phyloP scores from a whole-genome alignment of 139 green algal species.

The Desmodesmus armatus region DNA sequence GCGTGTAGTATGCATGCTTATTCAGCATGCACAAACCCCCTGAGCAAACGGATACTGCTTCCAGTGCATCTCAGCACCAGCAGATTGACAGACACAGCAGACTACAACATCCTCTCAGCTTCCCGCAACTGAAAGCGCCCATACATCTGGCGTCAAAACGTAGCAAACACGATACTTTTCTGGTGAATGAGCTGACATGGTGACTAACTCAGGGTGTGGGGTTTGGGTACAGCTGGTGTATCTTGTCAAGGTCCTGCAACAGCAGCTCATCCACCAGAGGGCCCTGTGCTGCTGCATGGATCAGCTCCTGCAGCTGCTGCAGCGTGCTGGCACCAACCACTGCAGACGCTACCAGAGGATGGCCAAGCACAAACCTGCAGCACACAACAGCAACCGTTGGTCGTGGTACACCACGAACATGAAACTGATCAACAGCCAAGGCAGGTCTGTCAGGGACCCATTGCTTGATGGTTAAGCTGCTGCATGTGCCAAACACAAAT shows the following conservation, averaged over 20 bases:
- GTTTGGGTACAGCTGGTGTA: slow-evolving; percentile 70
- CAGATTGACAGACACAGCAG: no score
- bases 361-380: slow-evolving; percentile 65
- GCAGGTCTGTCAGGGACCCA: background rate
- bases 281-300: slow-evolving; percentile 49
- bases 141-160: no score
- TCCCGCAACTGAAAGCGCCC: no score
- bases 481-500: no score
- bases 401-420: background rate
- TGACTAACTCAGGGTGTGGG: slow-evolving; percentile 66
- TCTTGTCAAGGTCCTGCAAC: slow-evolving; percentile 56
- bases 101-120: no score
- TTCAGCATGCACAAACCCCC: no score
- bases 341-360: slow-evolving; percentile 66
- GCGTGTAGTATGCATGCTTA: no score
- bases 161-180: no score
- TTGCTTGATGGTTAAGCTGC: no score
- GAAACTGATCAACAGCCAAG: background rate
- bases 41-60: no score
- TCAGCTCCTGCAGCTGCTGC: slow-evolving; percentile 74
- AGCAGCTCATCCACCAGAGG: slow-evolving; percentile 47
- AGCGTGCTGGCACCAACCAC: slow-evolving; percentile 71
- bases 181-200: no score
- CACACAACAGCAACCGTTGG: background rate
- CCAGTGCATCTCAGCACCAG: no score